Percentiles rank a stretch among this genome's conserved stretches.
Conservation (phyloP, 2,329 filamentous ascomycete genomes). For the Colletotrichum neosansevieriae region DNA sequence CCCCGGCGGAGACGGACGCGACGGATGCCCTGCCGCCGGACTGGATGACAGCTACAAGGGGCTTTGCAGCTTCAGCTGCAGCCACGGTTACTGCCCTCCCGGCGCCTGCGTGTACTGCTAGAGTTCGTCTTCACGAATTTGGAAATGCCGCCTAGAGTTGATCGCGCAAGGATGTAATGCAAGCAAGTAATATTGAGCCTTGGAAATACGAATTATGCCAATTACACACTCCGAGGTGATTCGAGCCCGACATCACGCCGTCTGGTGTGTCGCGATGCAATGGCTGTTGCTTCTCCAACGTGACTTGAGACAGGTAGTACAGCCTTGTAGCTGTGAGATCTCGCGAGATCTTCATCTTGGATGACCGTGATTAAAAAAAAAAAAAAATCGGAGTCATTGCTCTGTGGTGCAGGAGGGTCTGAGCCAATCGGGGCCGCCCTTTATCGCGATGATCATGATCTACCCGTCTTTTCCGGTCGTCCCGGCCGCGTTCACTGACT, state of each 20-base stretch:
- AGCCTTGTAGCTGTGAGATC: no score
- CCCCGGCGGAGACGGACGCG: slow-evolving; percentile 42
- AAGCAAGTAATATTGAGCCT: no score
- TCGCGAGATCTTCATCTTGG: no score
- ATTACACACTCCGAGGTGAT: no score
- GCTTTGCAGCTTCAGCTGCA: slow-evolving; percentile 60
- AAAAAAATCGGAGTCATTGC: not conserved
- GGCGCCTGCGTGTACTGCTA: slow-evolving; percentile 46
- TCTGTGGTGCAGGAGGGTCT: not conserved
- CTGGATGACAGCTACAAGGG: slow-evolving; percentile 54
- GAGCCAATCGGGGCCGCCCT: not conserved
- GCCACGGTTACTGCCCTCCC: slow-evolving; percentile 59
- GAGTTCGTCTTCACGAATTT: not conserved
- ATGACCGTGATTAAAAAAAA: no score
- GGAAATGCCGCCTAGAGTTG: no score
- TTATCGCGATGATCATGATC: slow-evolving; percentile 3
- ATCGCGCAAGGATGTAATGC: not conserved
- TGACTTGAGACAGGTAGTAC: no score
- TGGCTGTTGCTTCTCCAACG: no score
- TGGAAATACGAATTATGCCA: no score
- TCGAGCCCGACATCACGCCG: no score
- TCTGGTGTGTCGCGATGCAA: no score
- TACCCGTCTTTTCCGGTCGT: slow-evolving; percentile 2
- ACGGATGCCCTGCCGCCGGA: slow-evolving; percentile 50
- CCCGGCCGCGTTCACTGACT: not conserved